Evolutionary conservation across 306 rosid genomes (phyloP).

Genomic region (Coriaria nepalensis): DNA sequence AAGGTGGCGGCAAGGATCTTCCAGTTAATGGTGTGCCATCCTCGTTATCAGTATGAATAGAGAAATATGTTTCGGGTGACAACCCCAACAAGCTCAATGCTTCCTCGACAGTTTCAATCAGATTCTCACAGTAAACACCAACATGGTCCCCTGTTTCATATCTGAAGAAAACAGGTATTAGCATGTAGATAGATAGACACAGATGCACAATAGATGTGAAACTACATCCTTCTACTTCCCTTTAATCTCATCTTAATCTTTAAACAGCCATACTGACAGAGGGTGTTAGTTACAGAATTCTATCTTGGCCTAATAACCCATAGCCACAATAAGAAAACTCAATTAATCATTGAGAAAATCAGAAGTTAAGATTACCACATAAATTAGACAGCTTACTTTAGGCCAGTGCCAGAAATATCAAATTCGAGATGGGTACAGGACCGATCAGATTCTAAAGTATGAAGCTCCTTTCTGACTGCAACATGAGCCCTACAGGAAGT

Average conservation of each 20-base stretch:
- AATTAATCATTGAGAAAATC: not conserved
- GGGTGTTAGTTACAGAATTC: too few species aligned
- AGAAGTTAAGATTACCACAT: not conserved
- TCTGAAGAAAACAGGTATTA: constrained; percentile 32
- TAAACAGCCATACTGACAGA: too few species aligned
- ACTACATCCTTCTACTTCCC: too few species aligned
- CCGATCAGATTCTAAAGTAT: constrained; percentile 75
- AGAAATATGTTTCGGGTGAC: constrained; percentile 52
- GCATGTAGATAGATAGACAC: not conserved
- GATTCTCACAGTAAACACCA: constrained; percentile 82
- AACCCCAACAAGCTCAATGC: constrained; percentile 66
- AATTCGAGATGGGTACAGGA: constrained; percentile 95
- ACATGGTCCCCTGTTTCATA: constrained; percentile 98
- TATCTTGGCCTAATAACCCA: too few species aligned
- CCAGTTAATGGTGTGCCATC: constrained; percentile 69
- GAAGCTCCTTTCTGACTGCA: constrained; percentile 89
- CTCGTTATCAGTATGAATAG: constrained; percentile 61
- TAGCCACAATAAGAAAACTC: too few species aligned
- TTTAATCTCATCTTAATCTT: too few species aligned
- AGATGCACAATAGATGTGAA: too few species aligned
- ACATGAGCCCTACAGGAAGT: constrained; percentile 68
- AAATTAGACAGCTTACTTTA: constrained; percentile 39
- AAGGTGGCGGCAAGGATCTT: constrained; percentile 75
- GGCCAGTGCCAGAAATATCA: constrained; percentile 70
- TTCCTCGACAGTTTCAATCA: constrained; percentile 67